Evolutionary conservation across 1,139 yeast species (phyloP).

Genomic region (Protomyces inundatus): DNA sequence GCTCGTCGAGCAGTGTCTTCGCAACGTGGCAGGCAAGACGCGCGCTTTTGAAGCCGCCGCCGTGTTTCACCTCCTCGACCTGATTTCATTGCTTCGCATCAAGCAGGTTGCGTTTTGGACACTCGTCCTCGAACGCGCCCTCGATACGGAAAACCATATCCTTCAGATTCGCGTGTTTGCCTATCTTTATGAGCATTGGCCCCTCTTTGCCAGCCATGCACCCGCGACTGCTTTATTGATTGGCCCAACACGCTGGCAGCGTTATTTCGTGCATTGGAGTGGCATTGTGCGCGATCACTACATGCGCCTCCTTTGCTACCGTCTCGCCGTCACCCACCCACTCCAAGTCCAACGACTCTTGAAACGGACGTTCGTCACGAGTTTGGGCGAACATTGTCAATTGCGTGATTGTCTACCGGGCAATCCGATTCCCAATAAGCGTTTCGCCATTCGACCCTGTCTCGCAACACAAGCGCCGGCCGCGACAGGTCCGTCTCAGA

Average conservation of each 20-base stretch:
- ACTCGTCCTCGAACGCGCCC: slow-evolving; percentile 1
- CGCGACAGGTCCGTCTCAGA: background rate
- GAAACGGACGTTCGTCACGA: slow-evolving; percentile 12
- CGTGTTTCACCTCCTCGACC: slow-evolving; percentile 10
- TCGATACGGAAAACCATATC: slow-evolving; percentile 16
- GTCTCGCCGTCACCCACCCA: slow-evolving; percentile 1
- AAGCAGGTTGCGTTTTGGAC: slow-evolving; percentile 5
- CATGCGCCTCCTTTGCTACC: slow-evolving; percentile 16
- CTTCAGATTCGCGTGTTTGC: slow-evolving; percentile 18
- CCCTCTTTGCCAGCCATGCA: background rate
- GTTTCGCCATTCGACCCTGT: slow-evolving; percentile 18
- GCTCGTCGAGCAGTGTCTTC: slow-evolving; percentile 4
- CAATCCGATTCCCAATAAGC: slow-evolving; percentile 20
- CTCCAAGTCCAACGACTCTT: background rate
- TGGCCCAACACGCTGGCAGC: slow-evolving; percentile 8
- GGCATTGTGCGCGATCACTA: slow-evolving; percentile 23
- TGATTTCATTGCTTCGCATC: slow-evolving; percentile 1
- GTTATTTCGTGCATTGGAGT: slow-evolving; percentile 20
- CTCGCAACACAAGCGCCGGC: background rate
- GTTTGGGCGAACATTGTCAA: slow-evolving; percentile 17
- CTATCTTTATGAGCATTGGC: slow-evolving; percentile 14
- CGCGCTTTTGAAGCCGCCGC: slow-evolving; percentile 15
- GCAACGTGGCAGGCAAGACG: background rate
- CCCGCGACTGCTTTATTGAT: background rate
- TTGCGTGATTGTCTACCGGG: slow-evolving; percentile 20